Evolutionary conservation across 768 basidiomycete genomes (phyloP).

Genomic region (Pulveroboletus sp.): DNA sequence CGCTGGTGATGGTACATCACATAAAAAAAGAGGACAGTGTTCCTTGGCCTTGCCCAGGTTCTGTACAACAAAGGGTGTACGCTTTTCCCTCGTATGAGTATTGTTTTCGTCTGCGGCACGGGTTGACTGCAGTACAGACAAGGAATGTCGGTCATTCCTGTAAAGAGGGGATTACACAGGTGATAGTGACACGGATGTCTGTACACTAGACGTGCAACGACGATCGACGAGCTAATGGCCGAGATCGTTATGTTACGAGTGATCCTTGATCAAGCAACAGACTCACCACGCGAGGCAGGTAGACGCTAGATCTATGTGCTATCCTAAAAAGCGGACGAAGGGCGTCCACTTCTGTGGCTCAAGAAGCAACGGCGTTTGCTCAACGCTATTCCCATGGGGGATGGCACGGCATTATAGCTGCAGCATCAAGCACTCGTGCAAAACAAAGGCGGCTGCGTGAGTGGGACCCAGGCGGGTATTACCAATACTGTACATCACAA

Average conservation of each 20-base stretch:
- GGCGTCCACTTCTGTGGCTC: neutral
- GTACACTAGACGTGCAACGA: neutral
- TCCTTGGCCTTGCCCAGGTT: constrained; percentile 8
- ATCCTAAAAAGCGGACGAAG: neutral
- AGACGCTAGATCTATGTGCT: neutral
- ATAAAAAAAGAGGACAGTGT: neutral
- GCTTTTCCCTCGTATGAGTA: constrained; percentile 10
- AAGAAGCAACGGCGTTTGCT: neutral
- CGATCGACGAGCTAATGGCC: neutral
- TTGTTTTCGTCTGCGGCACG: constrained; percentile 7
- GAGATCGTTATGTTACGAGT: neutral
- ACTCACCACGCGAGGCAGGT: neutral
- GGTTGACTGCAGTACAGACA: constrained; percentile 12
- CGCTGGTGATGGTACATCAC: neutral
- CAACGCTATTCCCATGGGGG: constrained; percentile 4
- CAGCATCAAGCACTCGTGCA: neutral
- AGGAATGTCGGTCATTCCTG: constrained; percentile 7
- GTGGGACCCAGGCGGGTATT: neutral
- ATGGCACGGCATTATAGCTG: neutral
- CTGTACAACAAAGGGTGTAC: constrained; percentile 5
- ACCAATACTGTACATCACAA: constrained; percentile 21
- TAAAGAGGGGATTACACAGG: too few relatives aligned
- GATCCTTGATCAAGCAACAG: neutral
- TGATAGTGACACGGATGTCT: constrained; percentile 1
- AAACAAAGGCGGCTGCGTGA: neutral